Evolutionary conservation across 495 filamentous ascomycete species (phyloP).

Genomic region (Cryomyces minteri): DNA sequence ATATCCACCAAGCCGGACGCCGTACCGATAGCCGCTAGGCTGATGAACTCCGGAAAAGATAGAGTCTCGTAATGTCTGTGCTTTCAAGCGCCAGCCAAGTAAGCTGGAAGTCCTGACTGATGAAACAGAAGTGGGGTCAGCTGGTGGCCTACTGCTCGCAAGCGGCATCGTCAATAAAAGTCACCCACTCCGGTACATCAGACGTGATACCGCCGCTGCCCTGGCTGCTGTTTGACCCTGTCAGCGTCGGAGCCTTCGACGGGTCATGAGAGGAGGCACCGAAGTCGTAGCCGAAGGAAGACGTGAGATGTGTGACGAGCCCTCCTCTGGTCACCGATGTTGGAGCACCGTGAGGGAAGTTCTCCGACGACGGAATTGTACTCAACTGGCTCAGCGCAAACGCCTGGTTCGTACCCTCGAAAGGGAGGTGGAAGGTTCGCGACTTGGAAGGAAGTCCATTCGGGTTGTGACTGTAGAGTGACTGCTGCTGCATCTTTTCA

Average conservation of each 20-base stretch:
- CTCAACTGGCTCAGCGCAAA: constrained; percentile 1
- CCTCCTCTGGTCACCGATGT: not conserved
- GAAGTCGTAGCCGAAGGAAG: not conserved
- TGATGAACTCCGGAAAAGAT: no score
- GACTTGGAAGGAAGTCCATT: constrained; percentile 6
- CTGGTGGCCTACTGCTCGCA: not conserved
- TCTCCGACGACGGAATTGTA: constrained; percentile 2
- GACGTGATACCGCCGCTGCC: constrained; percentile 2
- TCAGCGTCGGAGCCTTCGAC: not conserved
- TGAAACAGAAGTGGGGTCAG: no score
- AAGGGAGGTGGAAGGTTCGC: not conserved
- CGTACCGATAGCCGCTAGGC: no score
- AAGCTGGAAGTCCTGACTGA: no score
- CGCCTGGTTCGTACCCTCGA: constrained; percentile 9
- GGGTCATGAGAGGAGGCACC: not conserved
- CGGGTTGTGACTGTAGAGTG: constrained; percentile 22
- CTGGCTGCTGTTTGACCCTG: not conserved
- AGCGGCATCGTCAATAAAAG: constrained; percentile 1
- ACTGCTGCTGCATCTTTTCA: constrained; percentile 14
- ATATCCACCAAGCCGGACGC: no score
- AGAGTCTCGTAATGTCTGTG: no score
- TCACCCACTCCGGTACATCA: not conserved
- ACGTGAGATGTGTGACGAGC: constrained; percentile 1
- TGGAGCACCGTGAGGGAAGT: not conserved
- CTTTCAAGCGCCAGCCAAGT: no score